These are phyloP conservation scores for Phytophthora capsici DNA, from an alignment of 352 stramenopile species.

Conservation along the genomic window DNA sequence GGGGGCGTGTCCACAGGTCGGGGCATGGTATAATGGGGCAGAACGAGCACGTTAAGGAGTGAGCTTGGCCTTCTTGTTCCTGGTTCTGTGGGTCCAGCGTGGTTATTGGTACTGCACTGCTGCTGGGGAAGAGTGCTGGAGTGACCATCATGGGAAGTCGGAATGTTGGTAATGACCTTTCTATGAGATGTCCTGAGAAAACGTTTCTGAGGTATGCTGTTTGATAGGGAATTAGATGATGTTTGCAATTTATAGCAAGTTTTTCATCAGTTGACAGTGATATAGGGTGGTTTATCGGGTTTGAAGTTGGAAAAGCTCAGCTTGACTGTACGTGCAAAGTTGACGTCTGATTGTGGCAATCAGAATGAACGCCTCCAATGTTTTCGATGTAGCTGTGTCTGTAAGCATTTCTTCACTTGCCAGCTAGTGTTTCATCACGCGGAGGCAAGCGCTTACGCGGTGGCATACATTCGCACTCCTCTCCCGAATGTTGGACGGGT, in stretches of 20 bases:
- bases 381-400: too few relatives aligned
- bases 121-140: not conserved
- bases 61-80: not conserved
- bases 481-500: slow-evolving; percentile 7
- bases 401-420: not conserved
- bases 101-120: not conserved
- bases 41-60: not conserved
- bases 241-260: too few relatives aligned
- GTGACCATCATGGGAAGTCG: not conserved
- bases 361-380: too few relatives aligned
- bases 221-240: not conserved
- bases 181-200: not conserved
- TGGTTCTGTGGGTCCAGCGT: slow-evolving; percentile 7
- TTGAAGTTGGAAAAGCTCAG: too few relatives aligned
- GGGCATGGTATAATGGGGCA: slow-evolving; percentile 14
- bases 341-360: too few relatives aligned
- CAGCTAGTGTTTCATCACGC: too few relatives aligned
- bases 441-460: not conserved
- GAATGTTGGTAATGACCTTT: slow-evolving; percentile 1
- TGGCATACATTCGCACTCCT: slow-evolving; percentile 6
- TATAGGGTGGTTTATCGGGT: too few relatives aligned
- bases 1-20: slow-evolving; percentile 2
- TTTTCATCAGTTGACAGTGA: too few relatives aligned
- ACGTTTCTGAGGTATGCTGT: not conserved
- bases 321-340: too few relatives aligned